Base-by-base conservation (phyloP, 768 basidiomycete species). In the Suillus cothurnatus region DNA sequence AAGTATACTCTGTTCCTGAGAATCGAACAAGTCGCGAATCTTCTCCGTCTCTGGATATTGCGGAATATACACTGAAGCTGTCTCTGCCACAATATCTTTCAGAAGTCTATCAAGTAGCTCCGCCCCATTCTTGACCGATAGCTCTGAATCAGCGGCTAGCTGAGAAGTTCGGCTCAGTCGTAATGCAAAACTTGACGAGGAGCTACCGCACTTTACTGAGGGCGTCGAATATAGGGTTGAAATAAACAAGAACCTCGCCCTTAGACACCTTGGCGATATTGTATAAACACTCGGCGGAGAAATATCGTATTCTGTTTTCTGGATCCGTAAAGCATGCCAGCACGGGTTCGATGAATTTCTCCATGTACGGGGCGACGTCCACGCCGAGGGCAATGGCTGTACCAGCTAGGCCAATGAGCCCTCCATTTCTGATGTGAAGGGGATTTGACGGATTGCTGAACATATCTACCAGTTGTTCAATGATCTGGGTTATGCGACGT, bases 231-330 rank as follows among this genome's bases (percentile, higher is more conserved):
- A 99, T 94, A 64, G 96, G 95, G 73, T 99, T 99, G 81, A 98
- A 99, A 75, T 96, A 97, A 17, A 98, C 88, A 64, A 99, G 81
- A 38, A 99, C 90, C 77, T 98, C 97, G 45, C 97, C 97, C 72
- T 97, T 97, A 38, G 95, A 97, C 19, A 97, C 96, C 77, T 96
- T 94, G 32, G 93, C 94, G 68, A 99, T 96, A 79, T 99, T 99
- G 81, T 99, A 99, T 68, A 99, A 80, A 73, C 95, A 97, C 75
- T 99, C 97, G 31, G 95, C 96, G 6, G 97, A 97, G 81, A 97
- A 98, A 79, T 99, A 99, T 52, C 95, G 88, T 66, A 99, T 94
- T 73, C 95, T 85, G 78, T 93, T 95, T 82, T 99, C 97, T 2
- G 91, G 84, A 76, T 99, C 97, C 66, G 90, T 87, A 77, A 99